These are phyloP conservation scores for Mortierella claussenii DNA, from an alignment of 192 early-diverging fungal genomes.

Conservation along the genomic window DNA sequence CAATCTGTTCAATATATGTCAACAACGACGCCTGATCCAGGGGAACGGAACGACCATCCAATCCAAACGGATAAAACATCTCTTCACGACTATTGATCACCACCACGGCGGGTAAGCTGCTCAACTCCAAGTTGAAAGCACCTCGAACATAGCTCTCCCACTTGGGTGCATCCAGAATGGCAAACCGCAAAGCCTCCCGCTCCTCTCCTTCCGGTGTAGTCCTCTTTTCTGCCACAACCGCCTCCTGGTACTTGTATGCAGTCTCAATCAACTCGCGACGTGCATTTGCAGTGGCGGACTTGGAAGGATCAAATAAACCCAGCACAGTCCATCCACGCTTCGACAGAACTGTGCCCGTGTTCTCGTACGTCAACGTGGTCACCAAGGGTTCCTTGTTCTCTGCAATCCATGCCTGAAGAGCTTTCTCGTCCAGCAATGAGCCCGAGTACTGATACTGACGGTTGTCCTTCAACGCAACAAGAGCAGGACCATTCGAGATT, in stretches of 20 bases:
- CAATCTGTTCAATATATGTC: slow-evolving; percentile 25
- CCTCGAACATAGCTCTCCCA: slow-evolving; percentile 72
- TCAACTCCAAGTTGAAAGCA: slow-evolving; percentile 56
- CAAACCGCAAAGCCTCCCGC: slow-evolving; percentile 54
- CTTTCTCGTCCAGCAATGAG: slow-evolving; percentile 46
- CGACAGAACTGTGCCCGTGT: slow-evolving; percentile 76
- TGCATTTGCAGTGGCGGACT: slow-evolving; percentile 7
- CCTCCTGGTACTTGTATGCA: slow-evolving; percentile 44
- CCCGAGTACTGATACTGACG: slow-evolving; percentile 40
- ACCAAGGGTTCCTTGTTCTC: slow-evolving; percentile 73
- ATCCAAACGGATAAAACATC: slow-evolving; percentile 21
- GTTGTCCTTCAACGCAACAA: slow-evolving; percentile 73
- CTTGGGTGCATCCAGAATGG: slow-evolving; percentile 67
- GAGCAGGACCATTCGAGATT: slow-evolving; percentile 53
- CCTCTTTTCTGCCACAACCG: slow-evolving; percentile 7
- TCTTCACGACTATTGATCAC: slow-evolving; percentile 45
- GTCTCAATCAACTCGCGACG: slow-evolving; percentile 40
- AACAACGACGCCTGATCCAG: slow-evolving; percentile 23
- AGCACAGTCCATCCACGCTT: slow-evolving; percentile 71
- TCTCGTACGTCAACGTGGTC: slow-evolving; percentile 66
- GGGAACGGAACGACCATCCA: slow-evolving; percentile 35
- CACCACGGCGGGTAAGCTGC: slow-evolving; percentile 39
- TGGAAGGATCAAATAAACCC: slow-evolving; percentile 65
- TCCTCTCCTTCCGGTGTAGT: neutral
- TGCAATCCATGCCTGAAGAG: slow-evolving; percentile 69